phyloP scores from a whole-genome alignment of 2,329 filamentous ascomycete genomes.

The Fusarium cyanostomum region DNA sequence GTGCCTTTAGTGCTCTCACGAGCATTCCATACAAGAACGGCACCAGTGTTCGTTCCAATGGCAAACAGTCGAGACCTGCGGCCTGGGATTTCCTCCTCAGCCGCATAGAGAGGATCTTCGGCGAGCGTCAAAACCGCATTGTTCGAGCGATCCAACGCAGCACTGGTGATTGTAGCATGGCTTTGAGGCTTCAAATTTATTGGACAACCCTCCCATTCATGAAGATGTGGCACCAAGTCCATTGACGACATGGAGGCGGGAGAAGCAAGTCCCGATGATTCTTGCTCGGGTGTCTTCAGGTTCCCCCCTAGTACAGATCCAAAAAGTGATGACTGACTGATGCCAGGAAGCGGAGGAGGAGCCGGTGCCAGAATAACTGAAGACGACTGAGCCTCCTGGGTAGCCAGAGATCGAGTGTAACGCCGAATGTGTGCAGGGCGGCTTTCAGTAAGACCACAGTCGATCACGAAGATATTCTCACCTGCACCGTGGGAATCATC shows the following conservation, averaged over 20 bases:
- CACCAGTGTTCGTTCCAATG: slow-evolving; percentile 80
- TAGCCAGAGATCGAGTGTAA: slow-evolving; percentile 50
- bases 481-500: slow-evolving; percentile 81
- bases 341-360: slow-evolving; percentile 2
- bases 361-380: slow-evolving; percentile 13
- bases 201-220: slow-evolving; percentile 46
- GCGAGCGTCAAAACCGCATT: slow-evolving; percentile 75
- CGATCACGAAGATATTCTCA: slow-evolving; percentile 79
- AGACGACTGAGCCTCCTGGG: slow-evolving; percentile 23
- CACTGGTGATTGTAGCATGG: slow-evolving; percentile 72
- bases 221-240: slow-evolving; percentile 25
- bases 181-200: slow-evolving; percentile 66
- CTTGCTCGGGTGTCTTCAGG: slow-evolving; percentile 26
- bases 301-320: slow-evolving; percentile 28
- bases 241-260: slow-evolving; percentile 36
- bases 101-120: slow-evolving; percentile 75
- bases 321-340: slow-evolving; percentile 44
- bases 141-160: slow-evolving; percentile 77
- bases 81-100: slow-evolving; percentile 77
- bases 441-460: slow-evolving; percentile 73
- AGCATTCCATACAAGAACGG: slow-evolving; percentile 86
- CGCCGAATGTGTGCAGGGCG: slow-evolving; percentile 56
- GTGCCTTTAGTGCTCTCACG: slow-evolving; percentile 63
- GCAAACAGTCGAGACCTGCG: slow-evolving; percentile 84
- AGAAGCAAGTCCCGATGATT: slow-evolving; percentile 35